Base-by-base conservation (phyloP, 805 yeast species). In the Spencermartinsiella europaea region DNA sequence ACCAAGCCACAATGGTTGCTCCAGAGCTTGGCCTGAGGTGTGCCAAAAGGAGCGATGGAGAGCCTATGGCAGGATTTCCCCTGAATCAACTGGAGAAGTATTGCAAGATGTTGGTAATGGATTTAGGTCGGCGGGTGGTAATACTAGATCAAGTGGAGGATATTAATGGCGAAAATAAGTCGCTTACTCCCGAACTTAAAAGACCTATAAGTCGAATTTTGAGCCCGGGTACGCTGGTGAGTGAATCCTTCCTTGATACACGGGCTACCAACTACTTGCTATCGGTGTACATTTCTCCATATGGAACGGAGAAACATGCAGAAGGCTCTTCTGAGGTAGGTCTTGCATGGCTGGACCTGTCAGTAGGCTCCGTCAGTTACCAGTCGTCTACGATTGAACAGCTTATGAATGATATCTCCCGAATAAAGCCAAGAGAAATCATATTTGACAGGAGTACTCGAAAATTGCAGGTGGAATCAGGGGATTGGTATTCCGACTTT, bases 181-280 rank as follows among this genome's bases (percentile, higher is more conserved):
- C n/a, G 15, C n/a, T 27, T 10, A 17, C 14, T 15, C 40, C 68
- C 67, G 63, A 61, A 34, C 74, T 83, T 17, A 77, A 75, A 36
- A 70, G 99, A 39, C 81, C 85, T 28, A 79, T 93, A 0, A 75
- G 87, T 4, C 70, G 97, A 36, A 78, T 91, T 5, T 79, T 93
- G 1, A 83, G 97, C 0, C 96, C 97, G 0, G 99, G 99, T 0
- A 91, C 98, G 0, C 73, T 91, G 28, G 76, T 91, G 8, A 96
- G 87, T 58, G 97, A 91, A 56, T 80, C 84, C 0, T 81, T 91
- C 51, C 68, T 91, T 58, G 85, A 88, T 60, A 79, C 78, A 47
- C 78, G 77, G 49, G 74, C 77, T 40, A 85, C 85, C 55, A 87
- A 89, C 58, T 88, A 73, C 59, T 66, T 91, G 31, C 69, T 83